These are phyloP conservation scores for Rutidosis leptorrhynchoides DNA, from an alignment of 129 eudicot genomes.

Conservation along the genomic window DNA sequence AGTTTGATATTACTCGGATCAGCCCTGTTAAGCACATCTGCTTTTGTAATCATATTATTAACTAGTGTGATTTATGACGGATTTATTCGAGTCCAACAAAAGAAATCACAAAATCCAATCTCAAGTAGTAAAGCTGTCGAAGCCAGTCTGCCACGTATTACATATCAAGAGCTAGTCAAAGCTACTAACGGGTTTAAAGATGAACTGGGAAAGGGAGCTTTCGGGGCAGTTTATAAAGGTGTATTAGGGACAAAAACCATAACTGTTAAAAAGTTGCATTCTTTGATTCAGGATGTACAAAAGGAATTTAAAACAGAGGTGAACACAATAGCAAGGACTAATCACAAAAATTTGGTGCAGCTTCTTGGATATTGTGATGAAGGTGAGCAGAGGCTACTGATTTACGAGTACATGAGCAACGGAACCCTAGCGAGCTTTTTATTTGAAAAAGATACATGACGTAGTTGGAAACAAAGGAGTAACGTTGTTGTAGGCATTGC, in stretches of 20 bases:
- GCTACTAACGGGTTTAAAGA: too few species aligned
- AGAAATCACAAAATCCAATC: not conserved
- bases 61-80: constrained; percentile 22
- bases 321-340: constrained; percentile 36
- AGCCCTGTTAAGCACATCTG: constrained; percentile 30
- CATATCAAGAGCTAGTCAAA: too few species aligned
- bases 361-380: constrained; percentile 49
- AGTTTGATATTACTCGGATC: constrained; percentile 29
- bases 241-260: too few species aligned
- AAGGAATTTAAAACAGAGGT: constrained; percentile 52
- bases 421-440: constrained; percentile 47
- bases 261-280: too few species aligned
- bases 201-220: too few species aligned
- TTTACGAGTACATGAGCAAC: constrained; percentile 51
- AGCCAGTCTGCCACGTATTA: constrained; percentile 29
- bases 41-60: constrained; percentile 26
- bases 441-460: constrained; percentile 28
- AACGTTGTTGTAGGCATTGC: constrained; percentile 44
- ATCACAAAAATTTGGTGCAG: constrained; percentile 56
- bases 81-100: constrained; percentile 20
- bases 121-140: constrained; percentile 10
- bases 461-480: constrained; percentile 43
- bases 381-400: too few species aligned
- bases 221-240: too few species aligned
- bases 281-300: too few species aligned